Conservation (phyloP, 495 filamentous ascomycete genomes). For the Usnea hakonensis region DNA sequence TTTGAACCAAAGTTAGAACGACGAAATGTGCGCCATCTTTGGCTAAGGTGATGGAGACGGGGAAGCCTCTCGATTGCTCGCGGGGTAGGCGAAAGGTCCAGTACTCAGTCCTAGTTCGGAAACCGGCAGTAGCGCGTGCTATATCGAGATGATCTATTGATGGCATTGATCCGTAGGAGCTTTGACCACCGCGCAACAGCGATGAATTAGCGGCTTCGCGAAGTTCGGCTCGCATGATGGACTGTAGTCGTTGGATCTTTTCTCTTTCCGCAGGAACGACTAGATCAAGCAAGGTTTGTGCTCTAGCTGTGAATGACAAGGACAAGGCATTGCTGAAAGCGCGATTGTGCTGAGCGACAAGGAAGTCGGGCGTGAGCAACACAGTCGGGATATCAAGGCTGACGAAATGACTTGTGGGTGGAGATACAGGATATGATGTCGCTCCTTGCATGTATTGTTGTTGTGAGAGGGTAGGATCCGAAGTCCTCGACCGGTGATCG, state of each 20-base stretch:
- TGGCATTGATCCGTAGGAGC: conserved; percentile 19
- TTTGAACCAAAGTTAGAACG: conserved; percentile 24
- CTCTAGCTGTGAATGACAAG: conserved; percentile 17
- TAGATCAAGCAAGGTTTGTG: conserved; percentile 22
- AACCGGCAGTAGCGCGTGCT: conserved; percentile 22
- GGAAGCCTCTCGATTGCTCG: conserved; percentile 25
- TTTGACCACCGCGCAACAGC: conserved; percentile 20
- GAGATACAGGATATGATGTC: conserved; percentile 14
- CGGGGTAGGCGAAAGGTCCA: conserved; percentile 27
- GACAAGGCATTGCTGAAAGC: conserved; percentile 24
- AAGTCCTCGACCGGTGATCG: conserved; percentile 21
- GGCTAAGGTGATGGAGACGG: conserved; percentile 23
- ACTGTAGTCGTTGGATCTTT: conserved; percentile 25
- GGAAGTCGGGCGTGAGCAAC: conserved; percentile 24
- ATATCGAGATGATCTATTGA: conserved; percentile 26
- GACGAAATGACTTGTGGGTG: conserved; percentile 17
- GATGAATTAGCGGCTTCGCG: conserved; percentile 23
- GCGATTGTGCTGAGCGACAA: conserved; percentile 25
- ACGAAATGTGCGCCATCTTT: conserved; percentile 24
- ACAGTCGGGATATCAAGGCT: conserved; percentile 23
- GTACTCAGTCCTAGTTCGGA: conserved; percentile 25
- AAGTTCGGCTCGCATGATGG: conserved; percentile 23
- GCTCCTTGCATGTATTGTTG: conserved; percentile 16
- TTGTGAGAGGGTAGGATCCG: conserved; percentile 22
- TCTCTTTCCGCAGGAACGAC: conserved; percentile 24